These are phyloP conservation scores for Diplocarpon rosae DNA, from an alignment of 2,329 filamentous ascomycete species.

Conservation along the genomic window DNA sequence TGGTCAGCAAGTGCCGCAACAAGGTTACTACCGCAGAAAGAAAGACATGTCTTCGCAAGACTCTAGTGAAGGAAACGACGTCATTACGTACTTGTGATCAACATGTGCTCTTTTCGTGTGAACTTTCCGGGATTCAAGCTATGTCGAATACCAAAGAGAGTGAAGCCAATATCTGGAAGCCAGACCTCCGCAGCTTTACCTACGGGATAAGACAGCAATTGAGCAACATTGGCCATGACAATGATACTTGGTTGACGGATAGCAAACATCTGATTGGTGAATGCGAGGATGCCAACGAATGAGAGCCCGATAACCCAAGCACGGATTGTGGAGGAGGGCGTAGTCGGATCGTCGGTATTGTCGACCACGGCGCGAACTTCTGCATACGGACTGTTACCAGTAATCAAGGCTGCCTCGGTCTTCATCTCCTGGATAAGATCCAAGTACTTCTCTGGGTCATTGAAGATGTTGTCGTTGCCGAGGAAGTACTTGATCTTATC, in stretches of 20 bases:
- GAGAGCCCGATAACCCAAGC: conserved; percentile 50
- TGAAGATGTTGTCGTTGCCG: conserved; percentile 33
- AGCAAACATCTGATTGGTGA: conserved; percentile 16
- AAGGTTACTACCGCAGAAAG: too few relatives aligned
- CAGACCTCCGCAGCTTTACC: conserved; percentile 44
- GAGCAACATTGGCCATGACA: conserved; percentile 14
- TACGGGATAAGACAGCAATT: conserved; percentile 28
- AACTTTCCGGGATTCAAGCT: conserved; percentile 46
- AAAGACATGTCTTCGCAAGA: too few relatives aligned
- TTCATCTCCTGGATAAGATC: conserved; percentile 43
- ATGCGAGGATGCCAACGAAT: conserved; percentile 8
- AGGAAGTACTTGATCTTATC: conserved; percentile 33
- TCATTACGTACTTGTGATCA: conserved; percentile 38
- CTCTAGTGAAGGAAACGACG: too few relatives aligned
- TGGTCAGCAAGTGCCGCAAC: too few relatives aligned
- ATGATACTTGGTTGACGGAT: conserved; percentile 14
- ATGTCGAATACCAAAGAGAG: conserved; percentile 30
- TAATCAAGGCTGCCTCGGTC: conserved; percentile 42
- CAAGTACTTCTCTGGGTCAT: conserved; percentile 36
- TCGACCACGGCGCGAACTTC: conserved; percentile 39
- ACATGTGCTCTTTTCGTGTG: conserved; percentile 56
- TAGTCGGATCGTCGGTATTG: conserved; percentile 47
- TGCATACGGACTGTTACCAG: conserved; percentile 37
- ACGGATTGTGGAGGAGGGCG: conserved; percentile 54
- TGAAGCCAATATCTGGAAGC: conserved; percentile 41